A percentile compares a stretch with the other conserved stretches of the same genome.
These are phyloP conservation scores for Phytomonas serpens DNA, from an alignment of 208 protist genomes.

Conservation along the genomic window DNA sequence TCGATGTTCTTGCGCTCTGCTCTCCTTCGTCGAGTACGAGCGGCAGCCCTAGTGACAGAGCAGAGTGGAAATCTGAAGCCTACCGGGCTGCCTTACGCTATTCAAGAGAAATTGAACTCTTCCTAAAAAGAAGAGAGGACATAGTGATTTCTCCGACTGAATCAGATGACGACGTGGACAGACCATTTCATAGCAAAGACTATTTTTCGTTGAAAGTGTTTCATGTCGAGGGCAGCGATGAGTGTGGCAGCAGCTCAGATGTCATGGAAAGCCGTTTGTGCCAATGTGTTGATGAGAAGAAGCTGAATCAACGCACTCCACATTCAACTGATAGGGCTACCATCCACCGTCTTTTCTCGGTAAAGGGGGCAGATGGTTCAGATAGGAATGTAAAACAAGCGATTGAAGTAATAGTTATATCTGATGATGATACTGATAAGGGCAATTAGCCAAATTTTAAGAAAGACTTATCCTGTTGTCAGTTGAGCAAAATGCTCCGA, in stretches of 20 bases:
- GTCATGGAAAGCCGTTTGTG: not conserved
- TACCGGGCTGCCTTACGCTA: not conserved
- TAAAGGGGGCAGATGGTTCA: not conserved
- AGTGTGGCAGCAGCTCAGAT: not conserved
- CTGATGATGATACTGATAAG: slow-evolving; percentile 9
- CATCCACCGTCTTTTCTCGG: not conserved
- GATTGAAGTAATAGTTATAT: slow-evolving; percentile 4
- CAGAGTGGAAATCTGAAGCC: not conserved
- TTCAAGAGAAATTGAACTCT: not conserved
- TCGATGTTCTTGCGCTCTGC: not conserved
- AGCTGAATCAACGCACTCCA: not conserved
- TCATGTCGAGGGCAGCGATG: not conserved
- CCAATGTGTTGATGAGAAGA: not conserved
- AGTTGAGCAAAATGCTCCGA: not conserved
- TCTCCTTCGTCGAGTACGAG: not conserved
- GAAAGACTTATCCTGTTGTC: not conserved
- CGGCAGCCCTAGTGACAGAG: not conserved
- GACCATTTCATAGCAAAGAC: not conserved
- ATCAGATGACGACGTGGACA: not conserved
- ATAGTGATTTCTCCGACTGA: not conserved
- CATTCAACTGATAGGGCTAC: not conserved
- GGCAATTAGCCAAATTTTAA: not conserved
- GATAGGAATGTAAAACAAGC: not conserved
- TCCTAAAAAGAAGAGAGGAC: not conserved
- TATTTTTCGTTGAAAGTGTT: not conserved